Percentiles rank a stretch among this genome's conserved stretches.
These are phyloP conservation scores for Domatiomyces catenatus DNA, from an alignment of 2,329 filamentous ascomycete species.

Conservation along the genomic window DNA sequence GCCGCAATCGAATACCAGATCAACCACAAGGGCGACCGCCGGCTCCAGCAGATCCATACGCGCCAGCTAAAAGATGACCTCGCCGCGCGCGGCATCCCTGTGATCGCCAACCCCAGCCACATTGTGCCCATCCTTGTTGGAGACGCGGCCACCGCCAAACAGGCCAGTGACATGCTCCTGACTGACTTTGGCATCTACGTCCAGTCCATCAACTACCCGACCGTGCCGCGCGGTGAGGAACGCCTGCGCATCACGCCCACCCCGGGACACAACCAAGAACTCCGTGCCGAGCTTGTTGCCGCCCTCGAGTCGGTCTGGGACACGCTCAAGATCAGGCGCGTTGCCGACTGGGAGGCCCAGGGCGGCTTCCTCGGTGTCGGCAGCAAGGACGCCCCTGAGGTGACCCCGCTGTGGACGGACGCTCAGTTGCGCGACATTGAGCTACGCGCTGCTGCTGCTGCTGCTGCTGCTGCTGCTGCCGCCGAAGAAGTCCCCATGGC, in stretches of 20 bases:
- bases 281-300: slow-evolving; percentile 68
- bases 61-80: slow-evolving; percentile 82
- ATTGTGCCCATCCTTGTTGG: slow-evolving; percentile 90
- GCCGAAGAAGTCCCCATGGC: slow-evolving; percentile 10
- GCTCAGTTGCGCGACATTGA: slow-evolving; percentile 45
- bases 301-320: slow-evolving; percentile 81
- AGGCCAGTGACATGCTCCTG: slow-evolving; percentile 80
- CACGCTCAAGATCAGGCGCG: slow-evolving; percentile 78
- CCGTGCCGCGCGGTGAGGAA: slow-evolving; percentile 94
- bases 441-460: slow-evolving; percentile 3
- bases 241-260: slow-evolving; percentile 91
- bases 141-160: slow-evolving; percentile 81
- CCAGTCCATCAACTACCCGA: slow-evolving; percentile 97
- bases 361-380: slow-evolving; percentile 94
- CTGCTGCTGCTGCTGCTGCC: slow-evolving; percentile 7
- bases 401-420: slow-evolving; percentile 78
- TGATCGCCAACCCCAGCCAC: slow-evolving; percentile 94
- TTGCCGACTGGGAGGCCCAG: slow-evolving; percentile 75
- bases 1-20: slow-evolving; percentile 90
- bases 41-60: slow-evolving; percentile 90
- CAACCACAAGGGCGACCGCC: slow-evolving; percentile 66
- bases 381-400: slow-evolving; percentile 45
- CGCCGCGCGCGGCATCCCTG: slow-evolving; percentile 67
- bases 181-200: slow-evolving; percentile 90
- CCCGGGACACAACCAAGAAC: slow-evolving; percentile 72